Evolutionary conservation across 2,329 filamentous ascomycete genomes (phyloP), one percentile per base, ranked within the genome.

Genomic region (Aciculosporium take): DNA sequence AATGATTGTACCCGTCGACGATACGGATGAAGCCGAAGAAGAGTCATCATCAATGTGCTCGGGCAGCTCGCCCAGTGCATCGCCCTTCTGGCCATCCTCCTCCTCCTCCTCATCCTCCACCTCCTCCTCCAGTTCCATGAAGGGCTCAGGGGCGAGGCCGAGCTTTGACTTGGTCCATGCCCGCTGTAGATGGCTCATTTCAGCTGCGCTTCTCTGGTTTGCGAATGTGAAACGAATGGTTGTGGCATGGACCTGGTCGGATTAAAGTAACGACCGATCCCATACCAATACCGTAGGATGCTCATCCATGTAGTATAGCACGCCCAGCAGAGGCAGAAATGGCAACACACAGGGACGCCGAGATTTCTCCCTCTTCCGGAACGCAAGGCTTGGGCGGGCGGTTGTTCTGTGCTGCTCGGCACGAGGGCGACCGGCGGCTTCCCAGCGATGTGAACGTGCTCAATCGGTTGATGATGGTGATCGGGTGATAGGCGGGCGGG

Each of bases 1-100:
- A 48, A 86, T 81, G 46, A 96, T 73, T n/a, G 89, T 96, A 21
- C 88, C 87, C 3, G 87, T 86, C 1, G 88, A 95, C 3, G 88
- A 94, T 29, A 85, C 80, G n/a, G 87, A 94, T 0, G 62, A 94
- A 12, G 84, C 75, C 7, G 77, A 81, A 1, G 79, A 84, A 12
- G 79, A 83, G 57, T 84, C 80, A 51, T 84, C 73, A 39, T 66
- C 68, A 32, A 60, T 56, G 39, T 65, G 54, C 42, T 65, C 62
- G 7, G 59, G 62, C 41, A 71, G 52, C 48, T 72, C 68, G 21
- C 63, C 53, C 39, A 69, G 57, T 46, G 72, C 66, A 46, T 64
- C 61, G 7, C 18, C 37, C 28, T 15, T 17, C 12, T 28, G 17
- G 32, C 49, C 53, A 42, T 71, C 63, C 23, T 71, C 67, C 47